phyloP scores from a whole-genome alignment of 1,284 basidiomycete genomes.

The Hymenochaete sp. region DNA sequence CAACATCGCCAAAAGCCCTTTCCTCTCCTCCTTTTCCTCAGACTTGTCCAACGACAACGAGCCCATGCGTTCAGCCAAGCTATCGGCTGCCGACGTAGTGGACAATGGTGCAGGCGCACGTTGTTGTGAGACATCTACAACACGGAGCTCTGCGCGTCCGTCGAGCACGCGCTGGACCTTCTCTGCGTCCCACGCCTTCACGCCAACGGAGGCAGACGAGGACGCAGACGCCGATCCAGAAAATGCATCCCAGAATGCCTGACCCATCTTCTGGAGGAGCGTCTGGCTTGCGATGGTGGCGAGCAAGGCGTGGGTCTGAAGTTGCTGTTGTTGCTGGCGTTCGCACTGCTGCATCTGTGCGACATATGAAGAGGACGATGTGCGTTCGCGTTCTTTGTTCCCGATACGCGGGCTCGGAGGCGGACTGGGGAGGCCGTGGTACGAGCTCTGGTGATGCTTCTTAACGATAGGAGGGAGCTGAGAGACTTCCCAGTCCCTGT shows the following conservation, averaged over 20 bases:
- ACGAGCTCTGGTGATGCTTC: constrained; percentile 24
- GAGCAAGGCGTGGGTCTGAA: constrained; percentile 37
- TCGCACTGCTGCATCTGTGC: neutral
- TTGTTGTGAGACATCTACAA: constrained; percentile 14
- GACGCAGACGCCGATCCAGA: constrained; percentile 32
- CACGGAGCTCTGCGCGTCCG: constrained; percentile 60
- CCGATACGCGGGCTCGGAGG: constrained; percentile 7
- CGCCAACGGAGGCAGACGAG: constrained; percentile 28
- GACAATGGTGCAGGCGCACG: neutral
- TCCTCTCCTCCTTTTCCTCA: constrained; percentile 2
- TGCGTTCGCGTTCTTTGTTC: constrained; percentile 14
- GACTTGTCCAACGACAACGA: constrained; percentile 7
- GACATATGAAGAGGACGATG: too few species aligned
- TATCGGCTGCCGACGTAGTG: constrained; percentile 2
- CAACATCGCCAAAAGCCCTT: constrained; percentile 10
- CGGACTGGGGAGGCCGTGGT: constrained; percentile 13
- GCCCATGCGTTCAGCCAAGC: constrained; percentile 15
- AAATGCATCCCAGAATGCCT: constrained; percentile 78
- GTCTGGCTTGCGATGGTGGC: constrained; percentile 67
- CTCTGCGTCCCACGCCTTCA: constrained; percentile 57
- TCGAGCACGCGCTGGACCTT: constrained; percentile 71
- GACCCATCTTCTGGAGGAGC: constrained; percentile 52
- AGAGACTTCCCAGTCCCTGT: constrained; percentile 16
- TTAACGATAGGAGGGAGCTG: constrained; percentile 45
- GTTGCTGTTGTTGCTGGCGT: constrained; percentile 22